Conservation (phyloP, 345 rosid genomes). For the Durio zibethinus region DNA sequence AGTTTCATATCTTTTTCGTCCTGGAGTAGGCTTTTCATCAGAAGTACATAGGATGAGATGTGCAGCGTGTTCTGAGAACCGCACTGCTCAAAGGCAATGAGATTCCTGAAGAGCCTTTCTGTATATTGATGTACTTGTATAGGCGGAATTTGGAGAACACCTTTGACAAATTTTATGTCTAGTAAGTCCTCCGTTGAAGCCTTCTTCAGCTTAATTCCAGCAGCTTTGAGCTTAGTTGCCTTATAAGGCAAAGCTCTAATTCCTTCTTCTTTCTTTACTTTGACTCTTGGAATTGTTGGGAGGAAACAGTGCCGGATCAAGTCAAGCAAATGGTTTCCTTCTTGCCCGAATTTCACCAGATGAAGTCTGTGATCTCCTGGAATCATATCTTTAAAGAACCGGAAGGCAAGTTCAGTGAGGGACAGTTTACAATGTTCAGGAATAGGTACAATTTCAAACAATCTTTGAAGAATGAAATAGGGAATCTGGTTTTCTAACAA, state of each 20-base stretch:
- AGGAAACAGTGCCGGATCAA: slow-evolving; percentile 47
- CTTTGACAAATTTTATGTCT: slow-evolving; percentile 38
- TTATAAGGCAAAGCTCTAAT: not conserved
- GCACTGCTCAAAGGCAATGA: slow-evolving; percentile 40
- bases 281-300: slow-evolving; percentile 30
- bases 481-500: slow-evolving; percentile 63
- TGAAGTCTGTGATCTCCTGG: slow-evolving; percentile 37
- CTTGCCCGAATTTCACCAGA: slow-evolving; percentile 39
- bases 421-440: slow-evolving; percentile 30
- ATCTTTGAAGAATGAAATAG: slow-evolving; percentile 38
- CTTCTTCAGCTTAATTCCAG: slow-evolving; percentile 35
- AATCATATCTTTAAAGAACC: slow-evolving; percentile 45
- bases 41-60: slow-evolving; percentile 39
- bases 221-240: slow-evolving; percentile 25
- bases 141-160: slow-evolving; percentile 41
- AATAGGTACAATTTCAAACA: slow-evolving; percentile 39
- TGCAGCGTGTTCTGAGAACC: slow-evolving; percentile 21
- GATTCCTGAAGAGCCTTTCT: slow-evolving; percentile 46
- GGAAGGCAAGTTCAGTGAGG: slow-evolving; percentile 42
- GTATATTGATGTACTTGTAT: slow-evolving; percentile 29
- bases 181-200: slow-evolving; percentile 30
- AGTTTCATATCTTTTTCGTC: slow-evolving; percentile 35
- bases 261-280: not conserved
- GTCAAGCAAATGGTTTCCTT: slow-evolving; percentile 51
- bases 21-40: slow-evolving; percentile 34